Evolutionary conservation across 495 filamentous ascomycete genomes (phyloP).

Genomic region (Penicillium pancosmium): DNA sequence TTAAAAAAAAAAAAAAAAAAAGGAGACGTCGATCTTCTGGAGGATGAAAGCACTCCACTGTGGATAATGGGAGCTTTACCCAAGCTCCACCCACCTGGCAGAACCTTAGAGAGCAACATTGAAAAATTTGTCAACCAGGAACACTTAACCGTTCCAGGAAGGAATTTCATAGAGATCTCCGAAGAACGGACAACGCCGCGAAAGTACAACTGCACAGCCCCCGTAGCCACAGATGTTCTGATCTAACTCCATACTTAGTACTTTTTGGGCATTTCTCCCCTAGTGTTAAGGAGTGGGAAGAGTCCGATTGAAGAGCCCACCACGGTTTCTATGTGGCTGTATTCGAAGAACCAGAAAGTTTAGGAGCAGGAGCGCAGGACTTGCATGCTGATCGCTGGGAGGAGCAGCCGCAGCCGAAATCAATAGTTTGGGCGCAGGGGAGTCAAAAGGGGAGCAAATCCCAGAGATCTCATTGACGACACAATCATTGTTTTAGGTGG

Average conservation of each 20-base stretch:
- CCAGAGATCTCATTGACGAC: no score
- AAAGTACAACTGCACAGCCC: background rate
- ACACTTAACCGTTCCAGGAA: background rate
- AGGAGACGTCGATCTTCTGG: background rate
- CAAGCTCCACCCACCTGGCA: constrained; percentile 13
- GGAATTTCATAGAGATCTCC: background rate
- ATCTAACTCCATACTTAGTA: background rate
- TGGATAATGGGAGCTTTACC: constrained; percentile 2
- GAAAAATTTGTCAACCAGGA: constrained; percentile 13
- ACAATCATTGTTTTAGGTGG: no score
- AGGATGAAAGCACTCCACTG: background rate
- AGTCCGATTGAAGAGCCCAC: background rate
- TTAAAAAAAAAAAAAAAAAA: no score
- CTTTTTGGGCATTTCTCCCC: background rate
- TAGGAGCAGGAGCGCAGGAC: background rate
- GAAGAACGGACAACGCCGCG: background rate
- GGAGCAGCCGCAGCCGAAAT: constrained; percentile 1
- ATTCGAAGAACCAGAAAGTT: background rate
- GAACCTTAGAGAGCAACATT: background rate
- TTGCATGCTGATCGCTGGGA: constrained; percentile 8
- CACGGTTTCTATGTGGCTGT: constrained; percentile 4
- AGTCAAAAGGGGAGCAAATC: background rate
- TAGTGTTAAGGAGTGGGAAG: background rate
- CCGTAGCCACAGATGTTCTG: background rate
- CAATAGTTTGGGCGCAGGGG: constrained; percentile 8